Base-by-base conservation (phyloP, 2,329 filamentous ascomycete genomes). In the Penicillium sp. region DNA sequence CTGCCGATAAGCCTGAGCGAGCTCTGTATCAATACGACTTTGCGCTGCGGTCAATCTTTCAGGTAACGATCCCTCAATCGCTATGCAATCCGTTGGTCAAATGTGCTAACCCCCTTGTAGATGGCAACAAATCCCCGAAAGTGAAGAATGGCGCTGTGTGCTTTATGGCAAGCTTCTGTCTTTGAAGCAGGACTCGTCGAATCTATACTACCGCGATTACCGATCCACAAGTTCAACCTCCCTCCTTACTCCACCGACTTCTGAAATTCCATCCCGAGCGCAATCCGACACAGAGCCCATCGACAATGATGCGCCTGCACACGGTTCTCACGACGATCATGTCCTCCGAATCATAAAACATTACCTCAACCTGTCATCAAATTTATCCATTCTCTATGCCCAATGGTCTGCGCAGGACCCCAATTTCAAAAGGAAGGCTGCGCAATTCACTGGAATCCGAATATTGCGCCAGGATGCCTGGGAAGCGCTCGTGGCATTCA, bases 31-130 rank as follows among this genome's bases (percentile, higher is more conserved):
- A 92, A 96, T 69, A 99, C 94, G 0, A 96, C 92, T 0, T 81
- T 99, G 36, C 88, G 94, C 62, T 99, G 95, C 74, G 95, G 95
- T 3, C 95, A 99, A 75, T 96, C 94, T 0, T 99, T 99, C 67
- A 79, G 86, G 85, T 86, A 75, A 59, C 65, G 22, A 13, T 6
- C 24, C 14, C 11, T 63, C 47, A 7, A 10, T 18, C 13, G 13
- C 4, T 24, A 43, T 63, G 54, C 16, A 27, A 40, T 36, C 50
- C 22, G 24, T 13, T 24, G 36, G 24, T 33, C 10, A 6, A 14
- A 35, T 7, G 35, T 41, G 41, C 54, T 63, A 35, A 63, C 54
- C 50, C 41, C 41, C 54, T 52, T 35, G 36, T 69, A 88, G 94
- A 80, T 99, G 95, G 95, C 89, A 89, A 61, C 92, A 93, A 72